These are phyloP conservation scores for Eucalyptus marginata DNA, from an alignment of 345 rosid genomes.

Conservation along the genomic window DNA sequence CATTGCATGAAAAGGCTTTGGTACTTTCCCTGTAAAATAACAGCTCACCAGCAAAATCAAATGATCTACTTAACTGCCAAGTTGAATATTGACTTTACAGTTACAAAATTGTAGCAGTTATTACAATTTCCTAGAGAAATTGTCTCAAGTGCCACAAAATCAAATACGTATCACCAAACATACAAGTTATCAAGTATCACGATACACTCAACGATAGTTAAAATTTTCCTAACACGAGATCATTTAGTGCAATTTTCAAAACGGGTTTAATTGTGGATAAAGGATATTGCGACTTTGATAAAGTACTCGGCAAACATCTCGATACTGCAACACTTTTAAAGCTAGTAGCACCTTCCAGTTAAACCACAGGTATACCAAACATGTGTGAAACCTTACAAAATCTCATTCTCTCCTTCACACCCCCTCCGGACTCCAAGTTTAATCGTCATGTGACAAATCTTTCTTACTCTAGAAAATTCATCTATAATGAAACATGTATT, in stretches of 20 bases:
- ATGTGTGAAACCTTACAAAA: too few species aligned
- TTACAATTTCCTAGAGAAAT: not conserved
- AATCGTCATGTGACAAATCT: too few species aligned
- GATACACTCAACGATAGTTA: not conserved
- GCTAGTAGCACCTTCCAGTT: fast-evolving
- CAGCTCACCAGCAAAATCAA: not conserved
- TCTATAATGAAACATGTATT: too few species aligned
- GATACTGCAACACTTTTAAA: fast-evolving
- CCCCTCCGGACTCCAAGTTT: too few species aligned
- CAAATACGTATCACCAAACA: not conserved
- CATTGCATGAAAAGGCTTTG: not conserved
- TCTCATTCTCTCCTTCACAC: too few species aligned
- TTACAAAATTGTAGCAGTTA: not conserved
- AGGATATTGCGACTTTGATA: fast-evolving
- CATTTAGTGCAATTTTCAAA: fast-evolving
- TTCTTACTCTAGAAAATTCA: too few species aligned
- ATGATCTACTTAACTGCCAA: not conserved
- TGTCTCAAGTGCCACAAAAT: not conserved
- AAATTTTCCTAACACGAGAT: not conserved
- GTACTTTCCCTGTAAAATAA: not conserved
- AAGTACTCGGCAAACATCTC: not conserved
- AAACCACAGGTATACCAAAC: too few species aligned
- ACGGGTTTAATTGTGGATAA: too few species aligned
- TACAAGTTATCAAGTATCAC: fast-evolving
- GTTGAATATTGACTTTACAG: not conserved